These are phyloP conservation scores for Stromatinia cepivora DNA, from an alignment of 2,329 filamentous ascomycete species.

Conservation along the genomic window DNA sequence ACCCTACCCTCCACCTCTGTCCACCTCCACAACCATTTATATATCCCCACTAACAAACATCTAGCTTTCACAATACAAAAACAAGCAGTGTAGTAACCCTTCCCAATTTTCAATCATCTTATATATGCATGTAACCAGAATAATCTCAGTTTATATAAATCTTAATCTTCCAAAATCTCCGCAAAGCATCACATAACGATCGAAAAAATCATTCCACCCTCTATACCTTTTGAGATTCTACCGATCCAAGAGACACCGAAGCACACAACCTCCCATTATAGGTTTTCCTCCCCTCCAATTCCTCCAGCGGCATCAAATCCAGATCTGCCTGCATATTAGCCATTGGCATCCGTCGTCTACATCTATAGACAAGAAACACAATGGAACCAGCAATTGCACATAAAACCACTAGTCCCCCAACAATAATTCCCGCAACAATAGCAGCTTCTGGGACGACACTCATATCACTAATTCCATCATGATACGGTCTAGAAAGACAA, in stretches of 20 bases:
- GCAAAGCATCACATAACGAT: background rate
- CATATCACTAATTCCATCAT: background rate
- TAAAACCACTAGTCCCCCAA: slow-evolving; percentile 4
- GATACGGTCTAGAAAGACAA: background rate
- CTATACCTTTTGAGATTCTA: background rate
- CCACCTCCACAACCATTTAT: no score
- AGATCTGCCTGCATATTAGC: slow-evolving; percentile 25
- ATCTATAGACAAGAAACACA: background rate
- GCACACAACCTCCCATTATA: background rate
- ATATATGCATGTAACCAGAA: no score
- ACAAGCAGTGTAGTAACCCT: no score
- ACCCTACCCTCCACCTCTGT: no score
- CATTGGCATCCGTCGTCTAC: background rate
- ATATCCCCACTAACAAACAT: no score
- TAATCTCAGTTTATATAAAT: background rate
- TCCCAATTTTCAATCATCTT: no score
- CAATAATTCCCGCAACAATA: slow-evolving; percentile 2
- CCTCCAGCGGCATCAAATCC: slow-evolving; percentile 30
- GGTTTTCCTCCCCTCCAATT: slow-evolving; percentile 46
- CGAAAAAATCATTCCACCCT: background rate
- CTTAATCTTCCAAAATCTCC: no score
- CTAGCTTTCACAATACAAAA: no score
- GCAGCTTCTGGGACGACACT: background rate
- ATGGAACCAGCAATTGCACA: background rate
- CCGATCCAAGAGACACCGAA: background rate